Conservation (phyloP, 1,139 yeast genomes). For the Debaryomyces coudertii region DNA sequence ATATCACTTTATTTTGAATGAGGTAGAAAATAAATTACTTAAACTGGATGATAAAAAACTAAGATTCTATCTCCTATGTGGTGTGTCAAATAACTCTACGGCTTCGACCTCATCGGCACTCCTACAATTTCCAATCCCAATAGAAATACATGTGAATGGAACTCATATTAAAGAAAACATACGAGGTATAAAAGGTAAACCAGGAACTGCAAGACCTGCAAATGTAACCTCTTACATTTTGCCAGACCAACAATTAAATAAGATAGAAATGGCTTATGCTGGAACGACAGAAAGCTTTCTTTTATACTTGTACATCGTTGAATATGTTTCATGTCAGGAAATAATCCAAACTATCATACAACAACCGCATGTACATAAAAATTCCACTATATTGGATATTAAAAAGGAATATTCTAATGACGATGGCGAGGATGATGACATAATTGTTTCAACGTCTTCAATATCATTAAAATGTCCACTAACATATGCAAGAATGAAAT, state of each 20-base stretch:
- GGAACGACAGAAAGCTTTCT: conserved; percentile 49
- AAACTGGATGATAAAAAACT: conserved; percentile 24
- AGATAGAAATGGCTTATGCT: conserved; percentile 55
- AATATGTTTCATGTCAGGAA: conserved; percentile 43
- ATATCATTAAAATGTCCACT: conserved; percentile 67
- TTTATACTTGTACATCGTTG: conserved; percentile 57
- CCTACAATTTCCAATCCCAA: conserved; percentile 61
- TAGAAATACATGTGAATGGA: conserved; percentile 58
- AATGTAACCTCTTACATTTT: conserved; percentile 55
- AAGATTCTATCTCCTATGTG: conserved; percentile 52
- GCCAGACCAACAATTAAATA: conserved; percentile 34
- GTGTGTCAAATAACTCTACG: conserved; percentile 32
- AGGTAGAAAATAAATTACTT: conserved; percentile 32
- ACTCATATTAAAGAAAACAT: conserved; percentile 49
- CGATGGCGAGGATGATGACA: conserved; percentile 52
- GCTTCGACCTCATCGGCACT: conserved; percentile 38
- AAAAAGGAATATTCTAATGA: conserved; percentile 37
- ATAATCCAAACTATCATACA: conserved; percentile 27
- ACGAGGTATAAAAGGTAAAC: conserved; percentile 61
- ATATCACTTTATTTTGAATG: conserved; percentile 42
- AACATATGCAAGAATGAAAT: conserved; percentile 59
- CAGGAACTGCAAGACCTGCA: conserved; percentile 70
- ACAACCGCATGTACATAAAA: conserved; percentile 51
- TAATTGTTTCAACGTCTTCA: conserved; percentile 58
- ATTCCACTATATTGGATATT: conserved; percentile 49